These are phyloP conservation scores for Luffa acutangula DNA, from an alignment of 306 rosid genomes.

Conservation along the genomic window DNA sequence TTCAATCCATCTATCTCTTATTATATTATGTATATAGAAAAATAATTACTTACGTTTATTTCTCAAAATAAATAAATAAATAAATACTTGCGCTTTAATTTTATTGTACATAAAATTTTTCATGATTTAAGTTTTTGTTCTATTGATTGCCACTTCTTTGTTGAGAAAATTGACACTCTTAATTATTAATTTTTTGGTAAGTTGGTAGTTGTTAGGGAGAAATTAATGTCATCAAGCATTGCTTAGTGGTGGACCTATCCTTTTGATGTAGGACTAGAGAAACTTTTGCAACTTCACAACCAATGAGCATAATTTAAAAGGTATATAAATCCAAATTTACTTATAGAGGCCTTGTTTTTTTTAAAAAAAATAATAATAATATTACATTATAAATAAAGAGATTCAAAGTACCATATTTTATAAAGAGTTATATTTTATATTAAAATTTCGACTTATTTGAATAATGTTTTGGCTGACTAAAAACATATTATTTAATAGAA, in stretches of 20 bases:
- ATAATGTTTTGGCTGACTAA: no score
- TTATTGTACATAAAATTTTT: neutral
- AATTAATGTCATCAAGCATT: neutral
- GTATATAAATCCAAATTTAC: no score
- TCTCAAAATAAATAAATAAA: no score
- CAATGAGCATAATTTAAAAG: neutral
- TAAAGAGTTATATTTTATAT: no score
- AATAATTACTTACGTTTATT: neutral
- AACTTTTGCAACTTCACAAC: neutral
- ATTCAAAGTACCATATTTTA: no score
- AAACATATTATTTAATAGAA: no score
- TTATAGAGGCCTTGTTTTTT: no score
- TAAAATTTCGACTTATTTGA: no score
- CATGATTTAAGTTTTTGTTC: neutral
- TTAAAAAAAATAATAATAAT: no score
- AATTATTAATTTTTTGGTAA: neutral
- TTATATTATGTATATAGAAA: no score
- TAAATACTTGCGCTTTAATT: neutral
- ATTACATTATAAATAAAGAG: no score
- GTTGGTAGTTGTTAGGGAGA: neutral
- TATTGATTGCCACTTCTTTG: neutral
- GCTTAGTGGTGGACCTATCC: slow-evolving; percentile 2
- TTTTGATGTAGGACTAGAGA: neutral
- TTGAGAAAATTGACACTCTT: neutral
- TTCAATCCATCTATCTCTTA: neutral